Conservation (phyloP, 1,284 basidiomycete species). For the Tilletia caries region DNA sequence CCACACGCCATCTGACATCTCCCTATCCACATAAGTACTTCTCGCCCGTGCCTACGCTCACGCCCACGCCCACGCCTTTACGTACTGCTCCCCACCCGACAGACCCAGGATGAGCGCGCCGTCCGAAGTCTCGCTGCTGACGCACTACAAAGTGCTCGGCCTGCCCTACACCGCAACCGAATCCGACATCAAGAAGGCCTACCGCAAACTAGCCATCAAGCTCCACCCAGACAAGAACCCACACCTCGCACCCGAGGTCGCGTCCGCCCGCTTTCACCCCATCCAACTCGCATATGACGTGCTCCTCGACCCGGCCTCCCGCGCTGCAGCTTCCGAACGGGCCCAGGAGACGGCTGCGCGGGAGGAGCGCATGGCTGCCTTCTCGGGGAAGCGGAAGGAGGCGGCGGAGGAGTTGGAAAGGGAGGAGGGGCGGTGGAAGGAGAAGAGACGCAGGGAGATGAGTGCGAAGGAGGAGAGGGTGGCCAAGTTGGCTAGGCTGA, state of each 20-base stretch:
- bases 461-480: background rate
- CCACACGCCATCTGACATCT: too few species aligned
- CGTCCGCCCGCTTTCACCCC: slow-evolving; percentile 78
- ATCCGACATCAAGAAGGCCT: slow-evolving; percentile 22
- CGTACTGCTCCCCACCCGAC: background rate
- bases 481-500: slow-evolving; percentile 16
- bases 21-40: too few species aligned
- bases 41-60: too few species aligned
- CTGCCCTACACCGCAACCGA: slow-evolving; percentile 19
- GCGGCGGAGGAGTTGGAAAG: slow-evolving; percentile 80
- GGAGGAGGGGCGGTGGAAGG: slow-evolving; percentile 68
- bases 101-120: background rate
- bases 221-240: slow-evolving; percentile 25
- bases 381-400: slow-evolving; percentile 73
- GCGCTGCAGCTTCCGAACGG: slow-evolving; percentile 77
- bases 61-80: too few species aligned
- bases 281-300: slow-evolving; percentile 81
- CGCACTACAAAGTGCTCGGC: slow-evolving; percentile 11
- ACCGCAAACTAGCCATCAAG: slow-evolving; percentile 20
- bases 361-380: slow-evolving; percentile 69
- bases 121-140: background rate
- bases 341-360: slow-evolving; percentile 69
- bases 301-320: slow-evolving; percentile 74
- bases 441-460: slow-evolving; percentile 60
- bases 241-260: slow-evolving; percentile 40